Evolutionary conservation across 2,329 filamentous ascomycete species (phyloP), one percentile per base, ranked within the genome.

Genomic region (Fusarium sp.): DNA sequence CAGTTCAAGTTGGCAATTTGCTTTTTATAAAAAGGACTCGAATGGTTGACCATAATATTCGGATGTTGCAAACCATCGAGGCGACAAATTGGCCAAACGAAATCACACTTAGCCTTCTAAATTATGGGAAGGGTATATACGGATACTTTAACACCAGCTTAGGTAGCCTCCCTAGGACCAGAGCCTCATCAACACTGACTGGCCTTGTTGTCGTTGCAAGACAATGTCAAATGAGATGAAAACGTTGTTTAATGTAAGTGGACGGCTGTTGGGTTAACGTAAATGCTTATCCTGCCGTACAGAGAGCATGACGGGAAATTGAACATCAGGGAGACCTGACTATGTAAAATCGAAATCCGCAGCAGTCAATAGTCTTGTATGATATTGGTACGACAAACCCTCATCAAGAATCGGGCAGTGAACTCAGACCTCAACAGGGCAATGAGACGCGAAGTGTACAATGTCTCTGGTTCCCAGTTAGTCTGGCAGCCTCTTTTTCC

Each of bases 341-440:
- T 61, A 61, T 65, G 26, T n/a, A 52, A 65, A 53, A 68, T 65
- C 24, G 50, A 68, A 68, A 68, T 61, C 54, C 65, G 33, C 30
- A 57, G 41, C 33, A 32, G 22, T 45, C 48, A 41, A 65, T 60
- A 64, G 57, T 60, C 40, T 54, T 48, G 26, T 60, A 20, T 30
- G 26, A 45, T 65, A 26, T 28, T 17, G 62, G 62, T 46, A 51
- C 35, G 41, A 46, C 20, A 26, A 40, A 28, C 44, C 48, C 33
- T 43, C 15, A 35, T 24, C 20, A 30, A 24, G 49, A 24, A 59
- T 56, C 43, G 26, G 46, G 19, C 44, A 49, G 41, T 41, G 26
- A 41, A 19, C 7, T 19, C 11, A 41, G 22, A 46, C 51, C 62
- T 33, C 67, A 47, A 69, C 46, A 70, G 62, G 24, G 48, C 20